Evolutionary conservation across 768 basidiomycete genomes (phyloP), one percentile per base, ranked within the genome.

Genomic region (Leccinum olivaceopallidum): DNA sequence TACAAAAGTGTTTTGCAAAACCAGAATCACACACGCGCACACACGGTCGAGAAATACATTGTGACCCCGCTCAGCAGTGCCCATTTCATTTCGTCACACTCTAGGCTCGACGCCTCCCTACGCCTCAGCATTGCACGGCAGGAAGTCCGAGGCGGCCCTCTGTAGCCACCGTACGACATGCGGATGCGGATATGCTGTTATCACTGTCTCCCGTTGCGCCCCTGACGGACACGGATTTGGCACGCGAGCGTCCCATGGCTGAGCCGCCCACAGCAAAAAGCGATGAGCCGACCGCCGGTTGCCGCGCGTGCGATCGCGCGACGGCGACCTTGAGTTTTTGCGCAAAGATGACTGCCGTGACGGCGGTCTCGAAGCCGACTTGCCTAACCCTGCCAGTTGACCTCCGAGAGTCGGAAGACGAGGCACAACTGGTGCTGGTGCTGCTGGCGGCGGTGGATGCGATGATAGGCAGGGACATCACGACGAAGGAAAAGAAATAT

Each of bases 341-440:
- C 5, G 65, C 55, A 57, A 69, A 70, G 57, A 69, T 50, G 55
- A 67, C 53, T 0, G 66, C 68, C 18, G 58, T 65, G 39, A 69
- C 68, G 6, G 60, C 68, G 16, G 66, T 69, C 60, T 67, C 63
- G 20, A 69, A 69, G 50, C 68, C 60, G 37, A 67, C 66, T 37
- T 57, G 59, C 13, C 66, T 64, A 47, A 8, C 56, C 28, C 53
- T 53, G 6, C n/a, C n/a, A 20, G 10, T 44, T 20, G 55, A 50
- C 18, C 59, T 28, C 12, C 6, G 42, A n/a, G 44, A 9, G n/a
- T 47, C 16, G 44, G 66, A 26, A n/a, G 53, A 44, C n/a, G n/a
- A 44, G n/a, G 5, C 42, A n/a, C n/a, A 34, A 13, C 13, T 34
- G 13, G 34, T 34, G 34, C 12, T 34, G 34, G 34, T 44, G n/a